Percentiles rank a stretch among this genome's conserved stretches.
Evolutionary conservation across 2,329 filamentous ascomycete genomes (phyloP).

Genomic region (Trichoderma brevicompactum): DNA sequence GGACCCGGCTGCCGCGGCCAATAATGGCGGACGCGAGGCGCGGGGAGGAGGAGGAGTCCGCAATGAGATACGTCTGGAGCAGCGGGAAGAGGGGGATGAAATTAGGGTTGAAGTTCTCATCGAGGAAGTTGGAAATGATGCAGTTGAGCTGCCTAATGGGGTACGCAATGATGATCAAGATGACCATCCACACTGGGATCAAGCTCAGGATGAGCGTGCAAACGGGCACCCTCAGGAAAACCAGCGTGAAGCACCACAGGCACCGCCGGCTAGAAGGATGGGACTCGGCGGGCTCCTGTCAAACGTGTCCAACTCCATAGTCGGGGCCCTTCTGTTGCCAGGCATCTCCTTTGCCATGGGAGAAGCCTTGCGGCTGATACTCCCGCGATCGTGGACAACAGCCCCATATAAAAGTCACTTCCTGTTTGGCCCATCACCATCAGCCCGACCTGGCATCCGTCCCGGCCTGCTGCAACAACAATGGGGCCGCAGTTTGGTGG

Average conservation of each 20-base stretch:
- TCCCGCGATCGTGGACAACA: constrained; percentile 71
- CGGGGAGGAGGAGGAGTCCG: background rate
- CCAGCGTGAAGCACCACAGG: constrained; percentile 42
- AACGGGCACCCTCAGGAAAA: constrained; percentile 33
- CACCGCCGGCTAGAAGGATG: constrained; percentile 42
- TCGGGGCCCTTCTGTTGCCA: constrained; percentile 73
- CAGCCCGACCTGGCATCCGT: constrained; percentile 62
- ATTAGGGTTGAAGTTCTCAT: constrained; percentile 44
- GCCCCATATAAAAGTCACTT: constrained; percentile 41
- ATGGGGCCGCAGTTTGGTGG: constrained; percentile 88
- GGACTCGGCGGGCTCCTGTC: constrained; percentile 46
- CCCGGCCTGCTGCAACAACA: constrained; percentile 76
- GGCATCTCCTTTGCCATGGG: constrained; percentile 79
- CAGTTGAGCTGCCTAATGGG: constrained; percentile 32
- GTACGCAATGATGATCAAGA: constrained; percentile 5
- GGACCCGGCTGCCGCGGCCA: constrained; percentile 28
- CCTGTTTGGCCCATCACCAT: constrained; percentile 31
- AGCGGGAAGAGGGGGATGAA: constrained; percentile 32
- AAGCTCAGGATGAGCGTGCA: constrained; percentile 21
- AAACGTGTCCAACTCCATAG: constrained; percentile 54
- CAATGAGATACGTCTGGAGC: constrained; percentile 10
- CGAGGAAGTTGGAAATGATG: constrained; percentile 38
- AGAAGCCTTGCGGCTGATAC: constrained; percentile 67
- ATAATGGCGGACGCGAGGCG: constrained; percentile 10
- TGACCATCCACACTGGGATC: constrained; percentile 2